phyloP scores from a whole-genome alignment of 2,329 filamentous ascomycete genomes.

The Pyrenophora graminea region DNA sequence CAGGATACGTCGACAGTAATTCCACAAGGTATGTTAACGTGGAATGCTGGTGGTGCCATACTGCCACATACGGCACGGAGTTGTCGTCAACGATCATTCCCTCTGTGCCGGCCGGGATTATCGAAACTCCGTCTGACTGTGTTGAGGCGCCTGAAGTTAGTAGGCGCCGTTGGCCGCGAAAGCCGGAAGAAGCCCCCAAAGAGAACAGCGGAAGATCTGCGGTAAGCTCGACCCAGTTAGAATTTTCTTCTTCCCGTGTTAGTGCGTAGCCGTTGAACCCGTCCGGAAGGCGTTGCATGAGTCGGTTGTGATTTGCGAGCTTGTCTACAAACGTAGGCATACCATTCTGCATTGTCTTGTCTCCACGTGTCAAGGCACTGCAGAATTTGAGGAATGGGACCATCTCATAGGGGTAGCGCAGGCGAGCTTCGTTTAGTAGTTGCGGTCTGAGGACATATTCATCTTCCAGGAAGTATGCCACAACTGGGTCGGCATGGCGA shows the following conservation, averaged over 20 bases:
- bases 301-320: constrained; percentile 69
- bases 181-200: constrained; percentile 19
- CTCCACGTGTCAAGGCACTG: constrained; percentile 62
- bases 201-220: constrained; percentile 67
- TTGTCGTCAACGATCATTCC: constrained; percentile 75
- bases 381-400: constrained; percentile 75
- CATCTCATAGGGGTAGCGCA: constrained; percentile 85
- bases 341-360: constrained; percentile 53
- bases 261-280: constrained; percentile 76
- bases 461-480: constrained; percentile 62
- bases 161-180: constrained; percentile 32
- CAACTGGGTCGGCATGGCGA: constrained; percentile 43
- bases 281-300: constrained; percentile 77
- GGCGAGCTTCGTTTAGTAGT: constrained; percentile 69
- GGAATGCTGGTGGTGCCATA: constrained; percentile 77
- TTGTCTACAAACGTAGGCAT: constrained; percentile 60
- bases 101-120: constrained; percentile 67
- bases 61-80: constrained; percentile 72
- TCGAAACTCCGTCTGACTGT: constrained; percentile 53
- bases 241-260: constrained; percentile 82
- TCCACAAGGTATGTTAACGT: constrained; percentile 78
- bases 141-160: constrained; percentile 19
- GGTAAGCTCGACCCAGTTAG: constrained; percentile 73
- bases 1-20: constrained; percentile 69
- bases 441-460: constrained; percentile 57